Conservation (phyloP, 768 basidiomycete genomes). For the Suillus paluster region DNA sequence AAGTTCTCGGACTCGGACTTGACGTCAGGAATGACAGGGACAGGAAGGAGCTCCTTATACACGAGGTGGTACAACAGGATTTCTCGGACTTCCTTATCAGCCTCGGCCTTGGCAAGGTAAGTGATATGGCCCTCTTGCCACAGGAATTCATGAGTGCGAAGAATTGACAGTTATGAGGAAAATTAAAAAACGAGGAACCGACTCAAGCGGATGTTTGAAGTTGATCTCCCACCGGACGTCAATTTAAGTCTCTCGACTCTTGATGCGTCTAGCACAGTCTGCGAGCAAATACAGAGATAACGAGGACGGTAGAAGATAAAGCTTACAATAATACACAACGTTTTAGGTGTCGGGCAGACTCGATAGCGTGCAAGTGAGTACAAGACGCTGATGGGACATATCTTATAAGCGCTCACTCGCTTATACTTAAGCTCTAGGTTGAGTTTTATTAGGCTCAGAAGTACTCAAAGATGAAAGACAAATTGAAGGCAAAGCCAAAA, state of each 20-base stretch:
- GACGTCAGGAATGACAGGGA: constrained; percentile 94
- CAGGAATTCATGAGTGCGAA: constrained; percentile 97
- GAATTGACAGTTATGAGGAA: constrained; percentile 84
- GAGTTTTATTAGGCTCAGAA: background rate
- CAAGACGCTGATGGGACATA: no score
- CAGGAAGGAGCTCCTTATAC: constrained; percentile 95
- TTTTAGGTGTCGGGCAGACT: constrained; percentile 93
- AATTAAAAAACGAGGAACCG: background rate
- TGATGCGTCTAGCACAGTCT: constrained; percentile 99
- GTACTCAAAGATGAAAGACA: background rate
- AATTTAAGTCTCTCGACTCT: constrained; percentile 92
- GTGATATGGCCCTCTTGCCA: constrained; percentile 99
- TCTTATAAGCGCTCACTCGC: background rate
- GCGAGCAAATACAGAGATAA: constrained; percentile 1
- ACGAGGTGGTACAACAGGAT: constrained; percentile 95
- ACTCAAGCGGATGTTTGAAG: constrained; percentile 94
- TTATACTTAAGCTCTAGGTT: background rate
- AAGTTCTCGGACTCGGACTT: constrained; percentile 99
- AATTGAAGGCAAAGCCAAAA: background rate
- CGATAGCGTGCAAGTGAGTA: background rate
- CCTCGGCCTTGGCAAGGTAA: constrained; percentile 83
- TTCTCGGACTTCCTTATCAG: constrained; percentile 86
- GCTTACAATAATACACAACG: constrained; percentile 98
- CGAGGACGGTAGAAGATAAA: background rate
- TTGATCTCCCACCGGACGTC: constrained; percentile 98